Evolutionary conservation across 768 basidiomycete species (phyloP), one percentile per base, ranked within the genome.

Genomic region (Cyclocybe aegerita): DNA sequence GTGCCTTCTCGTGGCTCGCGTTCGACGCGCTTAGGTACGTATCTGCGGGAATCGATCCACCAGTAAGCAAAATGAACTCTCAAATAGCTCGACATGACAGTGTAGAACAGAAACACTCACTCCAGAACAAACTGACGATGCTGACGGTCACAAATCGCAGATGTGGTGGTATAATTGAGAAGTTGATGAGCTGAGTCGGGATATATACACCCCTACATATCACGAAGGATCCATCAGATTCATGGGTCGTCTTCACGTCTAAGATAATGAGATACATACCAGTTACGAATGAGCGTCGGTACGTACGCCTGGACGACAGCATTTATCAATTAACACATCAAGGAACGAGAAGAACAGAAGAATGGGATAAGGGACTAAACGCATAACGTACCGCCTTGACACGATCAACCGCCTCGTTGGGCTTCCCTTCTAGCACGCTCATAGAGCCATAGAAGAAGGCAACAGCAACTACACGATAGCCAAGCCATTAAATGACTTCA

Each of bases 41-140:
- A 60, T 85, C 82, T 84, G 46, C 14, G 35, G 30, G 30, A 32
- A 33, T 35, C 15, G n/a, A 17, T 2, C 4, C 31, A 17, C 29
- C 31, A n/a, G 1, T 14, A n/a, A 43, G 4, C 10, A 31, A 4
- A 34, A 17, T 31, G 36, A 12, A 36, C 29, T 39, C 56, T 33
- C n/a, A 50, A 49, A 49, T 10, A 16, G 12, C 30, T 9, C 10
- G 23, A 42, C 34, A 16, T 2, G 12, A 43, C 9, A 47, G n/a
- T 2, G 8, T 39, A 44, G 44, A 53, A 9, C 31, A n/a, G 46
- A 40, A 23, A 31, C 49, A 50, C 86, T 40, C 63, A 91, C 89
- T 91, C 89, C 88, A 90, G 71, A 88, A 87, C 52, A 91, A 75
- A 60, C 85, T 86, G 45, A 92, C 88, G 9, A 87, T 78, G 59